Percentiles rank a stretch among this genome's conserved stretches.
Conservation (phyloP, 2,329 filamentous ascomycete species). For the Aquanectria penicillioides region DNA sequence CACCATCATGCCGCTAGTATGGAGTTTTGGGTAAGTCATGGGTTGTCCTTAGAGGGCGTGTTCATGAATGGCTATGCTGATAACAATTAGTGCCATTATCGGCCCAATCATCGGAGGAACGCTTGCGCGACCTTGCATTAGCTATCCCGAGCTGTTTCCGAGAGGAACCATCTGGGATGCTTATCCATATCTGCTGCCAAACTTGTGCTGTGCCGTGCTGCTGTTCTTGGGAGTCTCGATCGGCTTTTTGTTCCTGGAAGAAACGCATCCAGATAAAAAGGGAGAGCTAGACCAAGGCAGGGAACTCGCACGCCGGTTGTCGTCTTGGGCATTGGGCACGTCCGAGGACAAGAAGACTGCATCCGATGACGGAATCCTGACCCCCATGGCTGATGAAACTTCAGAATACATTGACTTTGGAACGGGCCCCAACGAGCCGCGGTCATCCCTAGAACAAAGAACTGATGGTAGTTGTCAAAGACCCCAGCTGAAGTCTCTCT, state of each 20-base stretch:
- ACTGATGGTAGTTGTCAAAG: too few species aligned
- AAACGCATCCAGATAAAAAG: conserved; percentile 91
- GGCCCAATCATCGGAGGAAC: conserved; percentile 92
- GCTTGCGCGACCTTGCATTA: conserved; percentile 85
- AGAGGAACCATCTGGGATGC: conserved; percentile 81
- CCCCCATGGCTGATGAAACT: too few species aligned
- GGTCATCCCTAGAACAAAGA: too few species aligned
- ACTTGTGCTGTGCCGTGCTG: conserved; percentile 84
- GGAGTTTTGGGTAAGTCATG: conserved; percentile 83
- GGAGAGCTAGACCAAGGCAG: conserved; percentile 80
- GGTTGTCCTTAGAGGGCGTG: neutral
- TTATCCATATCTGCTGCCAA: conserved; percentile 92
- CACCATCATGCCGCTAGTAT: conserved; percentile 97
- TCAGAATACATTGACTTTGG: too few species aligned
- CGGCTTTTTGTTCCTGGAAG: conserved; percentile 92
- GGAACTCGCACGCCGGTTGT: conserved; percentile 78
- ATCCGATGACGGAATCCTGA: conserved; percentile 68
- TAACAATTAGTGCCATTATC: conserved; percentile 77
- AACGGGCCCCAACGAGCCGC: neutral
- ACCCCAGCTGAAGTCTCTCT: neutral
- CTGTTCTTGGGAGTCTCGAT: conserved; percentile 79
- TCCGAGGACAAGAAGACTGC: conserved; percentile 52
- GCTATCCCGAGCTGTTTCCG: conserved; percentile 79
- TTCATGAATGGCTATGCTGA: too few species aligned
- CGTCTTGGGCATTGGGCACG: too few species aligned